A percentile compares a stretch with the other conserved stretches of the same genome.
Conservation (phyloP, 306 rosid species). For the Pueraria montana region DNA sequence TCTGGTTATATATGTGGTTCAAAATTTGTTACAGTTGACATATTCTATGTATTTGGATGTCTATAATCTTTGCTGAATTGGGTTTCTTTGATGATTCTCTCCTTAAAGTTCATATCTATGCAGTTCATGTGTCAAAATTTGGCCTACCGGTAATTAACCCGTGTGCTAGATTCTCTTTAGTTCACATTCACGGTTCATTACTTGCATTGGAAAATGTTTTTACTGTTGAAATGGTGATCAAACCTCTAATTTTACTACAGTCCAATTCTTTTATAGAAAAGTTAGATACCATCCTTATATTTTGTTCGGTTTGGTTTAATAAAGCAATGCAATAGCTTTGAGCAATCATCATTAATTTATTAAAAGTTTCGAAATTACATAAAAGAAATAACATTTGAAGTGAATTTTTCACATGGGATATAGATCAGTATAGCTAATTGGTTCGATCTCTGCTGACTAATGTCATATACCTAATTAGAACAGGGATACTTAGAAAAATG, state of each 20-base stretch:
- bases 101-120: neutral
- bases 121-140: conserved; percentile 23
- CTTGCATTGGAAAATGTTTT: neutral
- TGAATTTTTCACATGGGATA: conserved; percentile 16
- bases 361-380: neutral
- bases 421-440: conserved; percentile 14
- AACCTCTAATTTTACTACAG: conserved; percentile 3
- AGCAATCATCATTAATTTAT: neutral
- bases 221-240: neutral
- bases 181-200: neutral
- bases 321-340: conserved; percentile 28
- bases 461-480: neutral
- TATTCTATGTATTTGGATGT: conserved; percentile 14
- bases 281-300: neutral
- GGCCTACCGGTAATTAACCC: neutral
- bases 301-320: neutral
- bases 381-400: neutral
- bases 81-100: conserved; percentile 31
- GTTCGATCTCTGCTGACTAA: conserved; percentile 3
- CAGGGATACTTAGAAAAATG: neutral
- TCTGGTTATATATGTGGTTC: conserved; percentile 2
- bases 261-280: neutral
- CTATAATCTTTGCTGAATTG: conserved; percentile 20
- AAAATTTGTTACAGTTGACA: neutral
- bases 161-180: neutral